Evolutionary conservation across 2,329 filamentous ascomycete genomes (phyloP).

Genomic region (Gyromitra esculenta): DNA sequence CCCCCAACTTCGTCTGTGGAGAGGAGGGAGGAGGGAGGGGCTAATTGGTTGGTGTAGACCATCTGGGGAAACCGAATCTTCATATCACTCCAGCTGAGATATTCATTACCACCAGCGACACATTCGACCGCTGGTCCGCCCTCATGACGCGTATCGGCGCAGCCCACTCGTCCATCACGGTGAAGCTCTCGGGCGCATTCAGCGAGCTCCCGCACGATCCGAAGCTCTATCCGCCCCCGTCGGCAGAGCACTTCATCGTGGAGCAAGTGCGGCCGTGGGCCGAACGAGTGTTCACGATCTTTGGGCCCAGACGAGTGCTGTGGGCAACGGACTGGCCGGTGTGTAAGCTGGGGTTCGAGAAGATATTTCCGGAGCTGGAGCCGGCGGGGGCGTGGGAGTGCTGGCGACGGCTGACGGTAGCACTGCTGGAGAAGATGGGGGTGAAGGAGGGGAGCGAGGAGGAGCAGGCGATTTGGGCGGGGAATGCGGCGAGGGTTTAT

Average conservation of each 20-base stretch:
- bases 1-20: too few species aligned
- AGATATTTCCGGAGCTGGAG: conserved; percentile 60
- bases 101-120: conserved; percentile 63
- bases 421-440: conserved; percentile 71
- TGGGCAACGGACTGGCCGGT: conserved; percentile 96
- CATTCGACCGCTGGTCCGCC: conserved; percentile 64
- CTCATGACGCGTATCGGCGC: conserved; percentile 78
- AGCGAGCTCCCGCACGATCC: conserved; percentile 73
- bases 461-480: conserved; percentile 60
- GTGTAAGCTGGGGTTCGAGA: conserved; percentile 71
- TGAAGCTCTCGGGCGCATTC: conserved; percentile 91
- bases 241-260: conserved; percentile 68
- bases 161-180: conserved; percentile 73
- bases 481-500: conserved; percentile 75
- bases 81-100: conserved; percentile 61
- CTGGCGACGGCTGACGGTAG: conserved; percentile 77
- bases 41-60: conserved; percentile 67
- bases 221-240: conserved; percentile 9
- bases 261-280: conserved; percentile 75
- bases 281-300: conserved; percentile 75
- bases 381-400: conserved; percentile 73
- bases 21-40: too few species aligned
- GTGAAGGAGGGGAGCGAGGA: conserved; percentile 69
- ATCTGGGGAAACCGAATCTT: conserved; percentile 88
- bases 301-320: conserved; percentile 78